Percentiles rank a stretch among this genome's conserved stretches.
Evolutionary conservation across 2,329 filamentous ascomycete genomes (phyloP).

Genomic region (Boeremia exigua): DNA sequence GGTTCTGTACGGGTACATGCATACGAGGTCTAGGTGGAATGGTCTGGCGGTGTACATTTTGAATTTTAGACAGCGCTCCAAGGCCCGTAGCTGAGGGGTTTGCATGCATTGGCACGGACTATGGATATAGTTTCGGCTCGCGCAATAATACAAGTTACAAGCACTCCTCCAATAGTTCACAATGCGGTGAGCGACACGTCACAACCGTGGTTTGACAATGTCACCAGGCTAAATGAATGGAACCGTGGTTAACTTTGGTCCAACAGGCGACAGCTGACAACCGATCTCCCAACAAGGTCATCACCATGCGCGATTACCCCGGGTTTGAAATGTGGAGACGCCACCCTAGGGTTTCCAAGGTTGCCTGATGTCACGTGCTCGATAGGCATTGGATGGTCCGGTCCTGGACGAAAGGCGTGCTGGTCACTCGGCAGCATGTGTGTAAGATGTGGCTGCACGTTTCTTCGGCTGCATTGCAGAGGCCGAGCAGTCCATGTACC

Average conservation of each 20-base stretch:
- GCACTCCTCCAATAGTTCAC: not conserved
- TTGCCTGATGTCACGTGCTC: slow-evolving; percentile 1
- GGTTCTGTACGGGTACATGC: slow-evolving; percentile 24
- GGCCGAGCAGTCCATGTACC: too few relatives aligned
- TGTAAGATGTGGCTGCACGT: not conserved
- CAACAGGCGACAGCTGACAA: slow-evolving; percentile 8
- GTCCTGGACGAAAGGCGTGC: not conserved
- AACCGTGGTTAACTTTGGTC: not conserved
- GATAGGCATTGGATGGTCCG: not conserved
- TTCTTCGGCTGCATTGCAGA: not conserved
- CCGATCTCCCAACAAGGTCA: not conserved
- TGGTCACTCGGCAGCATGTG: not conserved
- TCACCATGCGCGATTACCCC: slow-evolving; percentile 10
- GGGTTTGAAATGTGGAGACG: slow-evolving; percentile 5
- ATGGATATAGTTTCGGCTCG: slow-evolving; percentile 20
- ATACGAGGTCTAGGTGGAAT: slow-evolving; percentile 16
- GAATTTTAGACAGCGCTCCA: slow-evolving; percentile 6
- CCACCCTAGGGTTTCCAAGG: slow-evolving; percentile 5
- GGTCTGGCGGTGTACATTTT: slow-evolving; percentile 20
- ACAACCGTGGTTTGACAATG: not conserved
- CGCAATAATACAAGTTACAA: slow-evolving; percentile 28
- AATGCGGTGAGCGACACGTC: not conserved
- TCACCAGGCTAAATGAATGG: not conserved
- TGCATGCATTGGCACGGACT: slow-evolving; percentile 23
- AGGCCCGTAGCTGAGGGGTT: slow-evolving; percentile 19